Percentiles rank a stretch among this genome's conserved stretches.
These are phyloP conservation scores for Neospermospora avenae DNA, from an alignment of 2,329 filamentous ascomycete species.

Conservation along the genomic window DNA sequence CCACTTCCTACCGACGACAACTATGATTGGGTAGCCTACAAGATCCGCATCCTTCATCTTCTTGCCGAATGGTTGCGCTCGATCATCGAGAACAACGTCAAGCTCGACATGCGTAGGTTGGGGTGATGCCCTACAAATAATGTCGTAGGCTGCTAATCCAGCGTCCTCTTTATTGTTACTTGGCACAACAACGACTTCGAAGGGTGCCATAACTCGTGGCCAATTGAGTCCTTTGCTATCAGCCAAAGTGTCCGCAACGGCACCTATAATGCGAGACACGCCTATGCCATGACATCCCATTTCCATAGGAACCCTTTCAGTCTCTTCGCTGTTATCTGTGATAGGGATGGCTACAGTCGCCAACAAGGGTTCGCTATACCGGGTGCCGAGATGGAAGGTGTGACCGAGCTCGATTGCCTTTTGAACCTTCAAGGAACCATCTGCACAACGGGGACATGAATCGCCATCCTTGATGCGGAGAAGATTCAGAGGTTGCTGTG, in stretches of 20 bases:
- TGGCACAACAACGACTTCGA: slow-evolving; percentile 67
- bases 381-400: slow-evolving; percentile 88
- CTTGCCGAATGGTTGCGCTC: slow-evolving; percentile 67
- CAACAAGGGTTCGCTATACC: slow-evolving; percentile 75
- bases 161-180: slow-evolving; percentile 45
- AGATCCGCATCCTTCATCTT: slow-evolving; percentile 89
- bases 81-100: slow-evolving; percentile 74
- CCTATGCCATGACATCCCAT: slow-evolving; percentile 99
- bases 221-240: slow-evolving; percentile 78
- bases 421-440: slow-evolving; percentile 60
- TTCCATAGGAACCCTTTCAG: slow-evolving; percentile 57
- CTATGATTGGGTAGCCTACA: slow-evolving; percentile 79
- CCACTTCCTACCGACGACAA: slow-evolving; percentile 76
- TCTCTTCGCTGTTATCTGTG: neutral
- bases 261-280: slow-evolving; percentile 83
- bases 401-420: slow-evolving; percentile 88
- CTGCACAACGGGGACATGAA: slow-evolving; percentile 65
- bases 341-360: slow-evolving; percentile 54
- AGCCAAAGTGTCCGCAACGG: slow-evolving; percentile 72
- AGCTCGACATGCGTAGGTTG: slow-evolving; percentile 34
- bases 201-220: slow-evolving; percentile 84
- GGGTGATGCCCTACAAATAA: slow-evolving; percentile 37
- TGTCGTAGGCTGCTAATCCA: slow-evolving; percentile 61
- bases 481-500: slow-evolving; percentile 53
- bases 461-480: slow-evolving; percentile 66